These are phyloP conservation scores for Fusarium metavorans DNA, from an alignment of 2,329 filamentous ascomycete species.

Conservation along the genomic window DNA sequence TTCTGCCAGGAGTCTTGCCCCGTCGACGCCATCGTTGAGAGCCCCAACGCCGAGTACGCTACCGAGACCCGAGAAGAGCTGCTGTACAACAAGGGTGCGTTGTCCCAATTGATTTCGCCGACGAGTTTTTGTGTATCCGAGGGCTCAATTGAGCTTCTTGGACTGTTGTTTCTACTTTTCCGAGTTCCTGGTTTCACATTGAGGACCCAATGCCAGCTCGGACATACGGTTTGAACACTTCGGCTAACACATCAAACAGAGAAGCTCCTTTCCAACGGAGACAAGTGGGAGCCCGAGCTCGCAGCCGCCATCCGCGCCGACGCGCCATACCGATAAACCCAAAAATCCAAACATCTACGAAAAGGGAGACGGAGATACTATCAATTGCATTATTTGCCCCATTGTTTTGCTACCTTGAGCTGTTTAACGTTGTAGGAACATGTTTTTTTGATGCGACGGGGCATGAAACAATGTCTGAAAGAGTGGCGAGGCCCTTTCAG, in stretches of 20 bases:
- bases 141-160: background rate
- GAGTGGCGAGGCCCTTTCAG: conserved; percentile 22
- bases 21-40: conserved; percentile 87
- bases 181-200: background rate
- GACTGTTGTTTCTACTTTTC: background rate
- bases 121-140: background rate
- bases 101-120: background rate
- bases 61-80: conserved; percentile 87
- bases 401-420: conserved; percentile 21
- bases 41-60: conserved; percentile 72
- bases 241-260: conserved; percentile 59
- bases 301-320: conserved; percentile 93
- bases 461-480: conserved; percentile 11
- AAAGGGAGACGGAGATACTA: conserved; percentile 26
- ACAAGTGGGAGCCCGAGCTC: conserved; percentile 98
- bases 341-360: conserved; percentile 18
- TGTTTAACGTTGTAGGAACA: conserved; percentile 36
- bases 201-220: background rate
- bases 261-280: conserved; percentile 88
- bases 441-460: conserved; percentile 21
- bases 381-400: conserved; percentile 22
- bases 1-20: conserved; percentile 99
- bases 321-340: conserved; percentile 83
- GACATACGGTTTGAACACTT: conserved; percentile 17
- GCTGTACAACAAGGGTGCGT: conserved; percentile 89